phyloP scores from a whole-genome alignment of 306 rosid genomes.

The Cicer yamashitae region DNA sequence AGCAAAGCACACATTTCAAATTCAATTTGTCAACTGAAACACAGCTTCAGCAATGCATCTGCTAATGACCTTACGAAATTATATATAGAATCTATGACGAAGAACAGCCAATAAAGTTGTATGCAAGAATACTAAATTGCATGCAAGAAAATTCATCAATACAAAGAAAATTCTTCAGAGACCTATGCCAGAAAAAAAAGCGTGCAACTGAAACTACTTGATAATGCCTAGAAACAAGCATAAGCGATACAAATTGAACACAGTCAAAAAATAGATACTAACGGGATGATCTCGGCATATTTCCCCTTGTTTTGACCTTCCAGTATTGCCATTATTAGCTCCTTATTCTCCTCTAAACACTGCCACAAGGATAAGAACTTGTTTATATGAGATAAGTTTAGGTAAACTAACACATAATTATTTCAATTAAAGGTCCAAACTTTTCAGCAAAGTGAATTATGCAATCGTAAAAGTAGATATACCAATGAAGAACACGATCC shows the following conservation, averaged over 20 bases:
- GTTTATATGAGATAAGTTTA: conserved; percentile 3
- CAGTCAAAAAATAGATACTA: conserved; percentile 35
- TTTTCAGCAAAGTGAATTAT: conserved; percentile 21
- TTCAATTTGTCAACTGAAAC: conserved; percentile 20
- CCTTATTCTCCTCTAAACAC: conserved; percentile 65
- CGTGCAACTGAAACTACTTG: conserved; percentile 21
- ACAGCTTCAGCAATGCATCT: conserved; percentile 13
- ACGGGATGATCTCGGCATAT: conserved; percentile 48
- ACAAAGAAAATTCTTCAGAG: conserved; percentile 18
- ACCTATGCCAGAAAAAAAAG: conserved; percentile 4
- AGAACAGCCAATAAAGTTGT: conserved; percentile 6
- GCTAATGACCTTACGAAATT: conserved; percentile 14
- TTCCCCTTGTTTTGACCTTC: conserved; percentile 57
- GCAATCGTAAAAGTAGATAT: conserved; percentile 16
- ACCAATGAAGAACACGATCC: neutral
- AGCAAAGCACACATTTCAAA: conserved; percentile 7
- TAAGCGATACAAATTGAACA: conserved; percentile 1
- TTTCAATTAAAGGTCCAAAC: conserved; percentile 29
- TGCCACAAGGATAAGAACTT: conserved; percentile 50
- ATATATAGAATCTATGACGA: neutral
- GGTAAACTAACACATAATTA: neutral
- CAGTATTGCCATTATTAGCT: conserved; percentile 57
- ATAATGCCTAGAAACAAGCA: conserved; percentile 36
- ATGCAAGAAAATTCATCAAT: conserved; percentile 32
- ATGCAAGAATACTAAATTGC: neutral